A percentile compares a stretch with the other conserved stretches of the same genome.
Conservation (phyloP, 495 filamentous ascomycete genomes). For the Sordaria brevicollis region DNA sequence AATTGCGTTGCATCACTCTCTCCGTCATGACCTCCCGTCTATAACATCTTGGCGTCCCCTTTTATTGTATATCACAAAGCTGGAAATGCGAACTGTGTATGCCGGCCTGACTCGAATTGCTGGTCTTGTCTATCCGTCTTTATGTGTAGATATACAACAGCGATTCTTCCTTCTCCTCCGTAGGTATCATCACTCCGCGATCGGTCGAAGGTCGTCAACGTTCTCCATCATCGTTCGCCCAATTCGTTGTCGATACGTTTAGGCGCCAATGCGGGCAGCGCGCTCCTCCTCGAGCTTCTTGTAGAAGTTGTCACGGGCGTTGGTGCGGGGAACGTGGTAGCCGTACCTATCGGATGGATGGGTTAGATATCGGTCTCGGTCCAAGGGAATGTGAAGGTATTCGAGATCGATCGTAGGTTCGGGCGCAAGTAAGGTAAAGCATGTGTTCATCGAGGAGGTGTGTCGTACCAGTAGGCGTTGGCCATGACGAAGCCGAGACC, state of each 20-base stretch:
- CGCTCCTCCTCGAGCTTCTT: constrained; percentile 37
- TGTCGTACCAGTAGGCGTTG: constrained; percentile 37
- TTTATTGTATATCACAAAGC: not conserved
- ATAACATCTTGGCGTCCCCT: not conserved
- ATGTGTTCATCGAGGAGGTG: constrained; percentile 1
- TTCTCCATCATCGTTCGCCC: not conserved
- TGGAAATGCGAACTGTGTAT: not conserved
- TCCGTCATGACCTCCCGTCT: not conserved
- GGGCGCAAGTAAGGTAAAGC: not conserved
- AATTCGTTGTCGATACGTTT: not conserved
- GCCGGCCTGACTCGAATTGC: constrained; percentile 11
- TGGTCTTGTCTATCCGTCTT: constrained; percentile 15
- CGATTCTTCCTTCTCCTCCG: not conserved
- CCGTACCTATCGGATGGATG: constrained; percentile 30
- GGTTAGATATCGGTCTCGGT: constrained; percentile 11
- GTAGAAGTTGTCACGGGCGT: constrained; percentile 38
- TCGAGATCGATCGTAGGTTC: not conserved
- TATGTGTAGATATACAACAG: constrained; percentile 4
- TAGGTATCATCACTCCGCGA: not conserved
- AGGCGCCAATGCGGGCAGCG: constrained; percentile 19
- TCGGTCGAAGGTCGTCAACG: not conserved
- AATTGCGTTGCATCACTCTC: not conserved
- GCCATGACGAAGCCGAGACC: constrained; percentile 34
- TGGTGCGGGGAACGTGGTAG: constrained; percentile 41
- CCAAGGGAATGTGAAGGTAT: not conserved